These are phyloP conservation scores for Candida neerlandica DNA, from an alignment of 1,139 yeast species.

Conservation along the genomic window DNA sequence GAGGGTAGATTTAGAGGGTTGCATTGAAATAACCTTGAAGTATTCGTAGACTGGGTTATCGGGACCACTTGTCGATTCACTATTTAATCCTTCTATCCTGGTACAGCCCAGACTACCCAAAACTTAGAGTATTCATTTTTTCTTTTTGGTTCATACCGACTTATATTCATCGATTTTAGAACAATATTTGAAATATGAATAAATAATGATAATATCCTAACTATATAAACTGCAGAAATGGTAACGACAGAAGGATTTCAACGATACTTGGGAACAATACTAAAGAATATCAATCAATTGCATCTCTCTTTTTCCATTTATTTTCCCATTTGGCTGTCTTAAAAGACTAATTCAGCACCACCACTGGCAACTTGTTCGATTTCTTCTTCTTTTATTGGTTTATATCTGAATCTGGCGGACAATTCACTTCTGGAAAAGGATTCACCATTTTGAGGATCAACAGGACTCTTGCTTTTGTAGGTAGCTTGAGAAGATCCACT, in stretches of 20 bases:
- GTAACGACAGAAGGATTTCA: not conserved
- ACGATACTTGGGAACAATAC: too few species aligned
- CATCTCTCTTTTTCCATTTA: not conserved
- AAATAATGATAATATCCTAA: conserved; percentile 1
- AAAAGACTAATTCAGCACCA: conserved; percentile 63
- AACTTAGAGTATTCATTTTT: too few species aligned
- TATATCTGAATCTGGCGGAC: conserved; percentile 71
- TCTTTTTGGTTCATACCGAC: too few species aligned
- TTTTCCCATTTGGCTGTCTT: conserved; percentile 7
- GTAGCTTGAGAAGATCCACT: conserved; percentile 14
- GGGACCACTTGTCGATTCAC: too few species aligned
- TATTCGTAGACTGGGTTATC: too few species aligned
- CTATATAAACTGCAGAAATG: not conserved
- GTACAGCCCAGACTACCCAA: too few species aligned
- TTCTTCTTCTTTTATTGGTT: conserved; percentile 62
- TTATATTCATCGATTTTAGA: too few species aligned
- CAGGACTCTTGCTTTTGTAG: conserved; percentile 33
- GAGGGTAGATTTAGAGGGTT: too few species aligned
- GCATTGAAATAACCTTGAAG: too few species aligned
- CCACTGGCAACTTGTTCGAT: conserved; percentile 74
- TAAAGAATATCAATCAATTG: not conserved
- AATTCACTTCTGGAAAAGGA: conserved; percentile 62
- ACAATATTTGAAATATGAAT: not conserved
- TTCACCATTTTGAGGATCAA: conserved; percentile 50
- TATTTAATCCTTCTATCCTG: too few species aligned